Percentiles rank a stretch among this genome's conserved stretches.
These are phyloP conservation scores for Orbilia quercus DNA, from an alignment of 2,329 filamentous ascomycete species.

Conservation along the genomic window DNA sequence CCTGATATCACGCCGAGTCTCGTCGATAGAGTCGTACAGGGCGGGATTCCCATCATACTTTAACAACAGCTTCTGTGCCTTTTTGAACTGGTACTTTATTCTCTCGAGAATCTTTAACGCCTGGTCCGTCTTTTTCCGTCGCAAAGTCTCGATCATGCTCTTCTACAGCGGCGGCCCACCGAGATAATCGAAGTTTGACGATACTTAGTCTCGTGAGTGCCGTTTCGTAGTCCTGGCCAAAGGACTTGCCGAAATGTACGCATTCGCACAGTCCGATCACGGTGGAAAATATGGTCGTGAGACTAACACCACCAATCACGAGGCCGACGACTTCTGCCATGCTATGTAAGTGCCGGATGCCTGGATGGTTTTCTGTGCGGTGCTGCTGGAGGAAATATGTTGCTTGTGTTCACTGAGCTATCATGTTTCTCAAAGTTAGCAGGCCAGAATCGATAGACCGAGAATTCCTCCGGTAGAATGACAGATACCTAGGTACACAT, in stretches of 20 bases:
- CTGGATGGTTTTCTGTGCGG: not conserved
- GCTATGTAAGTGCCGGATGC: too few species aligned
- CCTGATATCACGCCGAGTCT: constrained; percentile 2
- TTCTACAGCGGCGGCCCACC: constrained; percentile 21
- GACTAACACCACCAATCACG: constrained; percentile 20
- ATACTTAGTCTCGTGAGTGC: constrained; percentile 22
- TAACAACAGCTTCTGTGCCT: constrained; percentile 11
- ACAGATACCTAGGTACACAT: too few species aligned
- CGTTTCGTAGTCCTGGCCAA: constrained; percentile 28
- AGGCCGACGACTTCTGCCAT: constrained; percentile 29
- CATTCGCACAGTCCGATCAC: constrained; percentile 23
- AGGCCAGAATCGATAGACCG: too few species aligned
- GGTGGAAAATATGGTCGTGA: constrained; percentile 19
- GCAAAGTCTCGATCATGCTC: constrained; percentile 2
- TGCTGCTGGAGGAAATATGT: not conserved
- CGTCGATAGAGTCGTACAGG: constrained; percentile 13
- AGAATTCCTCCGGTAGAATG: too few species aligned
- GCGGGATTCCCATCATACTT: constrained; percentile 15
- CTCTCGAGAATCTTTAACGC: constrained; percentile 17
- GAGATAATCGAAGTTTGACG: constrained; percentile 19
- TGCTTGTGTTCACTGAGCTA: too few species aligned
- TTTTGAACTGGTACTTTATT: constrained; percentile 17
- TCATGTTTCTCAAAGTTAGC: too few species aligned
- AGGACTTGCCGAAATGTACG: constrained; percentile 20
- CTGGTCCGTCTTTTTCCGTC: constrained; percentile 6